Percentiles rank a stretch among this genome's conserved stretches.
Evolutionary conservation across 2,329 filamentous ascomycete species (phyloP).

Genomic region (Cryphonectria parasitica): DNA sequence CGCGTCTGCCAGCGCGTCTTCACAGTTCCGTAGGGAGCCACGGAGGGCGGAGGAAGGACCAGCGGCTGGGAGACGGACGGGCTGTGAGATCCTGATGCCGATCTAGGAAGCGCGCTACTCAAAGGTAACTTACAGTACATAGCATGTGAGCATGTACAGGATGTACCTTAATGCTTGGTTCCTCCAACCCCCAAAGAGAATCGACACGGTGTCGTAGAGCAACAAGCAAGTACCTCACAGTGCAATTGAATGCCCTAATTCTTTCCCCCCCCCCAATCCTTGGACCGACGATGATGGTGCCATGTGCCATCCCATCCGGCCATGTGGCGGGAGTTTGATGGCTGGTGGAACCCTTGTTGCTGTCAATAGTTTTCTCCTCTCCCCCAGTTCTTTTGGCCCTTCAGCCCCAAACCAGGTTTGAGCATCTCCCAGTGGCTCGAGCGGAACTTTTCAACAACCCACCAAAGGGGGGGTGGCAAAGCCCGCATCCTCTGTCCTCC

Average conservation of each 20-base stretch:
- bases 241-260: not conserved
- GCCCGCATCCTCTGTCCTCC: not conserved
- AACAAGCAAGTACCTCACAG: slow-evolving; percentile 7
- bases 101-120: not conserved
- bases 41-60: not conserved
- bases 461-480: not conserved
- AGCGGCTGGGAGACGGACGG: not conserved
- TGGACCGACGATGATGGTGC: not conserved
- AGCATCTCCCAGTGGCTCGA: not conserved
- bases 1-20: slow-evolving; percentile 16
- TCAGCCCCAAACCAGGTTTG: not conserved
- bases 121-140: too few relatives aligned
- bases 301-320: not conserved
- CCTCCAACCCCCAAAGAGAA: not conserved
- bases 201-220: not conserved
- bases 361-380: not conserved
- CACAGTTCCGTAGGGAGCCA: not conserved
- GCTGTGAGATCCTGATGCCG: slow-evolving; percentile 1
- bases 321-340: not conserved
- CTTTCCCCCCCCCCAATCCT: too few relatives aligned
- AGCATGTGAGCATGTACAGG: not conserved
- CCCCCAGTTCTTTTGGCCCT: not conserved
- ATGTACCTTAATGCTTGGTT: not conserved
- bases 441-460: not conserved
- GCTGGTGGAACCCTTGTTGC: not conserved